phyloP scores from a whole-genome alignment of 495 filamentous ascomycete genomes.

The Neurospora hispaniola region DNA sequence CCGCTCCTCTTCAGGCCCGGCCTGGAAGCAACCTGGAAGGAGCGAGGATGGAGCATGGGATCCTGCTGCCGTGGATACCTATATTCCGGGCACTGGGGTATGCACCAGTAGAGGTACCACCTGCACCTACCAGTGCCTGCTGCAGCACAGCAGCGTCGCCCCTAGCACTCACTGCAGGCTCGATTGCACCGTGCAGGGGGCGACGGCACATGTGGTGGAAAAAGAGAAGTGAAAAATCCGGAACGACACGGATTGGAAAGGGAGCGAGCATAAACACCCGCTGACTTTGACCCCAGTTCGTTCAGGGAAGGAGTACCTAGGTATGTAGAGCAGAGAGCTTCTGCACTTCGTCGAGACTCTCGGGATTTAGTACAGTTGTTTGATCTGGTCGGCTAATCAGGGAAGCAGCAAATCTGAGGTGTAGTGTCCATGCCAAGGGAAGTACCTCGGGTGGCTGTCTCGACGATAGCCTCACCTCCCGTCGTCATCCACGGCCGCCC shows the following conservation, averaged over 20 bases:
- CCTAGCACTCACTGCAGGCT: background rate
- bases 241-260: background rate
- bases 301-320: background rate
- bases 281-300: background rate
- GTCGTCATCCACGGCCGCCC: background rate
- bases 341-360: background rate
- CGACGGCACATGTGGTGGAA: background rate
- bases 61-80: background rate
- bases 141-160: background rate
- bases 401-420: background rate
- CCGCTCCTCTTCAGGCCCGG: background rate
- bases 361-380: background rate
- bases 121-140: background rate
- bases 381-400: background rate
- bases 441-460: background rate
- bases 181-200: background rate
- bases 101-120: background rate
- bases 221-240: background rate
- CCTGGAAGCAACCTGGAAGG: background rate
- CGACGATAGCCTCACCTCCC: background rate
- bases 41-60: background rate
- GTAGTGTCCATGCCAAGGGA: background rate
- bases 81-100: background rate
- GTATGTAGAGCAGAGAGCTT: background rate
- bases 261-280: background rate